Base-by-base conservation (phyloP, 2,329 filamentous ascomycete species). In the Hypoxylon sp. region DNA sequence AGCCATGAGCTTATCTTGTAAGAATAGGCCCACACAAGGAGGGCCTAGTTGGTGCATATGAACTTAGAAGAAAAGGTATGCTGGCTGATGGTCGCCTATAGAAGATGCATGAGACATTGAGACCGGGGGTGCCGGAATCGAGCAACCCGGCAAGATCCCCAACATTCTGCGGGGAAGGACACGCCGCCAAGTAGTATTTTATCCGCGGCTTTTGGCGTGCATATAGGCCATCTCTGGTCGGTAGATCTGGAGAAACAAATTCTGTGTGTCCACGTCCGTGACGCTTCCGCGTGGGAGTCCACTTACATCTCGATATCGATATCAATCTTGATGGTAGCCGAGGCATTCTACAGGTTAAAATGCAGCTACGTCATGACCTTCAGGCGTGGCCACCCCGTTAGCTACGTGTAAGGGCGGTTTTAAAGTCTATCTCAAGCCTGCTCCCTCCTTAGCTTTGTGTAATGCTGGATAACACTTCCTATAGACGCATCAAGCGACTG, bases 151-250 rank as follows among this genome's bases (percentile, higher is more conserved):
- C 33, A 11, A 46, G 16, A 18, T 16, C 33, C 45, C 54, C 16
- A 49, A 44, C 9, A 3, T 33, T 24, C 45, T 67, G 64, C 64
- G 64, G 64, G 64, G 64, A 61, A 52, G 14, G 7, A 44, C 28
- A 53, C n/a, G 22, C 18, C 44, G 40, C 52, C 48, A 38, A 53
- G 57, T 53, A 45, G 38, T 14, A 55, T 53, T 66, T 65, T 67
- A 67, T 67, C 64, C 64, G 64, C 55, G 60, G 64, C n/a, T n/a
- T 54, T 22, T 6, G 24, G 45, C 8, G 11, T 33, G 14, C 18
- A n/a, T 52, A 45, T 12, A 49, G 22, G 32, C 22, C 12, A 67
- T 26, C 22, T 36, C 20, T 22, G 18, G 28, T 53, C 64, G 64
- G 64, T 61, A 67, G 55, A 64, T 67, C 8, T 2, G 28, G 42